Base-by-base conservation (phyloP, 106 monocot species). In the Alisma plantagoaquatica region DNA sequence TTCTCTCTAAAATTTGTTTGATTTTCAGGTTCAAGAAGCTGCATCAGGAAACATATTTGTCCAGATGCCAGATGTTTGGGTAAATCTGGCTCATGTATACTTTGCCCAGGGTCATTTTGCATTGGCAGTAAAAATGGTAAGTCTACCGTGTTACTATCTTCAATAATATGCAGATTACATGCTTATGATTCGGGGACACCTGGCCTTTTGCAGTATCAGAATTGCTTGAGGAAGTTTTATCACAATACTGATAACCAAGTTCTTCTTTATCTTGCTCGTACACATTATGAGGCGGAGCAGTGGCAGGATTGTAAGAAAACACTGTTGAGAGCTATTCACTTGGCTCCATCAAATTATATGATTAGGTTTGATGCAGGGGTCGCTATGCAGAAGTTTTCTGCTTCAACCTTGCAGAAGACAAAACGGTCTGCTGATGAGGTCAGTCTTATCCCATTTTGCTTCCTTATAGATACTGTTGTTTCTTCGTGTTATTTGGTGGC, bases 281-380 rank as follows among this genome's bases (percentile, higher is more conserved):
- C 96, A 35, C 79, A 98, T 57, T 98, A 98, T 65, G 89, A 90
- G 60, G 96, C 96, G 29, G 96, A 98, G 53, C 96, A 90, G 52
- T 98, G 96, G 96, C 89, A 98, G 69, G 96, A 98, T 19, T 98
- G 90, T 67, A 98, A 90, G 61, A 98, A 76, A 62, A 75, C 89
- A 27, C 68, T 98, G 46, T 59, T 90, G 20, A 89, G 98, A 62
- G 98, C 90, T 29, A 79, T 98, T 33, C 98, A 98, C 66, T 68
- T 90, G 70, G 84, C 90, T 43, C 98, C 98, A 14, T 90, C 90
- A 46, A 85, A 98, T 71, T 86, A 89, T 62, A 89, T 80, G 27
- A 65, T 90, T 4, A 50, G 85, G 32, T 98, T 98, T 59, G 81
- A 98, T 82, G 81, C 71, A 21, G 98, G 98, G 54, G 98, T 90